Base-by-base conservation (phyloP, 2,329 filamentous ascomycete species). In the Pestalotiopsis sp. region DNA sequence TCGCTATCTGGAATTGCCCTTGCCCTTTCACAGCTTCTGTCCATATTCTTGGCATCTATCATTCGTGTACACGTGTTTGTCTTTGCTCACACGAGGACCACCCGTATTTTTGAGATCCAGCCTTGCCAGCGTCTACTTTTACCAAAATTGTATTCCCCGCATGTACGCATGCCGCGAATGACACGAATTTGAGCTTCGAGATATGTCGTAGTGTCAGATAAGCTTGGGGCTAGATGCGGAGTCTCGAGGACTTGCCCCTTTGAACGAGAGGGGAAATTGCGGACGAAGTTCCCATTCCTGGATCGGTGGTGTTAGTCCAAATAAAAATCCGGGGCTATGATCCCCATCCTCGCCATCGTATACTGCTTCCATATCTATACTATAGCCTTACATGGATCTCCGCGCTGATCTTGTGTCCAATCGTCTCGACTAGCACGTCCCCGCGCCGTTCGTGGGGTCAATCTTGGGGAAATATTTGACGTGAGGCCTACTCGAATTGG, bases 301-400 rank as follows among this genome's bases (percentile, higher is more conserved):
- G 17, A 17, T 52, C n/a, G 45, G 17, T 9, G 3, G 6, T 17
- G 9, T 52, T 52, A 3, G 45, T n/a, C 45, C 45, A 17, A 52
- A n/a, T 7, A 1, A 17, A 17, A 52, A 5, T n/a, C 17, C 20
- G 4, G 45, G 14, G 17, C n/a, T 3, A 52, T 52, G 13, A 5
- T 20, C 6, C 45, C 45, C 27, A 7, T 31, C 27, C 17, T 52
- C 5, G 17, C 45, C 27, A 31, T 31, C 27, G 27, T 31, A 31
- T 31, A 31, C 27, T 31, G 9, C 27, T 31, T 31, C 27, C 27
- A 31, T 6, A 31, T 31, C 6, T 31, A 25, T 4, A 9, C 27
- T 36, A 59, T 59, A 59, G 57, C 14, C 57, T 59, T 59, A 59
- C 57, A n/a, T 25, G 57, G 57, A 36, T 59, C 57, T 59, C 57